Evolutionary conservation across 2,329 filamentous ascomycete genomes (phyloP), one percentile per base, ranked within the genome.

Genomic region (Shiraia bambusicola): DNA sequence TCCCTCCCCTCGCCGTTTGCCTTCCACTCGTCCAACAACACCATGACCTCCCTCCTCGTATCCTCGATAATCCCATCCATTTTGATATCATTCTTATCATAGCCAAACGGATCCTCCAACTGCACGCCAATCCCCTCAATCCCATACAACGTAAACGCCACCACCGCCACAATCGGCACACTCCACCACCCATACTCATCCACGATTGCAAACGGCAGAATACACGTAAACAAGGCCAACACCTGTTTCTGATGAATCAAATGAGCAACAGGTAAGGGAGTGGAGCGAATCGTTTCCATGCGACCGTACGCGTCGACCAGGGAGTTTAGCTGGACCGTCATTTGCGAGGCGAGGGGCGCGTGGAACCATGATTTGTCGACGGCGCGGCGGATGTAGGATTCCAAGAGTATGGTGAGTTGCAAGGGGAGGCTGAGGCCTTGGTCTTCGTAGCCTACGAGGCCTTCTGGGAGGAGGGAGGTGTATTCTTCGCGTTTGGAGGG

Each of bases 211-310:
- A 84, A 84, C 0, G 82, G 81, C 4, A 85, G 66, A 8, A 84
- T 76, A 37, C 73, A 75, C 22, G 76, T 75, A 52, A 82, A 85
- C 1, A 84, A 68, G 0, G 79, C 80, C 0, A 85, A 72, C 0
- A 83, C 81, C 64, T 85, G 82, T 48, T 79, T 78, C 53, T 80
- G 78, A 51, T 84, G 82, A 46, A 85, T 85, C 56, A 84, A 56
- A 58, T 84, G 81, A 4, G 82, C 82, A 6, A 85, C 76, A 1
- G 82, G 82, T 14, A 84, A 76, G 0, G 81, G 80, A 0, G 82
- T 84, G n/a, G 79, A 64, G 43, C 80, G 74, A 29, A 85, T 84
- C 0, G 81, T 83, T 65, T 85, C 82, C 80, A 84, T 82, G 39
- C 67, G 73, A 2, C 80, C 80, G 59, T 82, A 84, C 0, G 80